Conservation (phyloP, 2,329 filamentous ascomycete genomes). For the Eutypa lata region DNA sequence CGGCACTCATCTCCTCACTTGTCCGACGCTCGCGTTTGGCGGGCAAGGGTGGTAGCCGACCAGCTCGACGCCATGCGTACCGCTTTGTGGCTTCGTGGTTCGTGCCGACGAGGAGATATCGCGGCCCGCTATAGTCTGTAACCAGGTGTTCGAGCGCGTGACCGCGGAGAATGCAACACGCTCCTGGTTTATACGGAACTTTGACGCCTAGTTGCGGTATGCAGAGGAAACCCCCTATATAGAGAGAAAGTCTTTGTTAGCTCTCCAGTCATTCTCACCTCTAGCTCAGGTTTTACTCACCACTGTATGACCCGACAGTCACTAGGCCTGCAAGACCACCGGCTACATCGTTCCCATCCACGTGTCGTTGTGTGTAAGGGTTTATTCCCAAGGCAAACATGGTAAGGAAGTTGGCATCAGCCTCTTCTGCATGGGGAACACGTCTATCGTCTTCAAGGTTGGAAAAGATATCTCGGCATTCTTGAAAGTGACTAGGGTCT, state of each 20-base stretch:
- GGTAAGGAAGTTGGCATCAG: constrained; percentile 2
- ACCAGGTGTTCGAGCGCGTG: constrained; percentile 8
- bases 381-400: constrained; percentile 5
- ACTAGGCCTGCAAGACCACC: constrained; percentile 6
- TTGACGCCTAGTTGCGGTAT: constrained; percentile 8
- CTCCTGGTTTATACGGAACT: constrained; percentile 7
- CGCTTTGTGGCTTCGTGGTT: constrained; percentile 8
- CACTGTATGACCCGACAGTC: constrained; percentile 5
- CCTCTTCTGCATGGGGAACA: background rate
- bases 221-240: constrained; percentile 1
- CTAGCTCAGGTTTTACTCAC: too few species aligned
- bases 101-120: constrained; percentile 9
- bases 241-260: too few species aligned
- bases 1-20: background rate
- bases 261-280: too few species aligned
- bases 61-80: background rate
- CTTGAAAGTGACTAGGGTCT: background rate
- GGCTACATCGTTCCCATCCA: constrained; percentile 3
- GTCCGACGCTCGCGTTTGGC: background rate
- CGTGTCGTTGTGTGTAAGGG: constrained; percentile 5
- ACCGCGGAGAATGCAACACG: constrained; percentile 9
- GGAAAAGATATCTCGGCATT: constrained; percentile 1
- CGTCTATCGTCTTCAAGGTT: background rate
- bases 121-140: constrained; percentile 5
- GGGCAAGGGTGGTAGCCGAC: background rate